Percentiles rank a stretch among this genome's conserved stretches.
These are phyloP conservation scores for Chlorella variabilis DNA, from an alignment of 163 green algal species.

Conservation along the genomic window DNA sequence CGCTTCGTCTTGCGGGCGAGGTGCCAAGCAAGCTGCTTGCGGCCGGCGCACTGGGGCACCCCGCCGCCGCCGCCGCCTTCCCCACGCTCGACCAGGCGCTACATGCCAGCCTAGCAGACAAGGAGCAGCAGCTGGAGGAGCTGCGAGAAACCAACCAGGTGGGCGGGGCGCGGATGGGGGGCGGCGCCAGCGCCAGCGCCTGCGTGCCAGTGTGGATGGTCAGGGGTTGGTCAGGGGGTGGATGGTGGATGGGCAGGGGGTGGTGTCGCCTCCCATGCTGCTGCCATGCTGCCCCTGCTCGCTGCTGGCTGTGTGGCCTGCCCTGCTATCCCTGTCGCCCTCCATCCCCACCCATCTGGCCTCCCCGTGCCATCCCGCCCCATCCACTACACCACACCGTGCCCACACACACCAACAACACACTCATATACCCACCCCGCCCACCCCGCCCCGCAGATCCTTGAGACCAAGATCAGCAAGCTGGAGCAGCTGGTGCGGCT, in stretches of 20 bases:
- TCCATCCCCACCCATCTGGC: no score
- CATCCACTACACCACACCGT: no score
- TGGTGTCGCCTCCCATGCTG: no score
- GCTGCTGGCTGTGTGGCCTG: no score
- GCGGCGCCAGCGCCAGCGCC: no score
- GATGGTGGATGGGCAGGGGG: no score
- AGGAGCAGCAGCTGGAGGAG: conserved; percentile 65
- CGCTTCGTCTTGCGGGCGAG: not conserved
- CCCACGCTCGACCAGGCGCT: conserved; percentile 55
- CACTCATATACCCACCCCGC: not conserved
- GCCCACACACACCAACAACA: no score
- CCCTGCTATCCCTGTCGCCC: no score
- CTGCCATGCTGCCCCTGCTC: no score
- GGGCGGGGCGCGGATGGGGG: not conserved
- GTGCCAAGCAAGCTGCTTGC: conserved; percentile 24
- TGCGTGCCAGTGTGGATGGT: no score
- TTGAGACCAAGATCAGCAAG: conserved; percentile 94
- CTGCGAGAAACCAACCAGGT: conserved; percentile 83
- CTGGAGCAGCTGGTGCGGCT: conserved; percentile 94
- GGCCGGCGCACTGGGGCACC: not conserved
- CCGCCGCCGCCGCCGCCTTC: conserved; percentile 20
- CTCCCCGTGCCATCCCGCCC: no score
- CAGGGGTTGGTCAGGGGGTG: no score
- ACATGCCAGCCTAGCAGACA: conserved; percentile 9
- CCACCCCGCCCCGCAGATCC: conserved; percentile 20